Percentiles rank a stretch among this genome's conserved stretches.
phyloP scores from a whole-genome alignment of 106 monocot species.

The Apostasia ramifera region DNA sequence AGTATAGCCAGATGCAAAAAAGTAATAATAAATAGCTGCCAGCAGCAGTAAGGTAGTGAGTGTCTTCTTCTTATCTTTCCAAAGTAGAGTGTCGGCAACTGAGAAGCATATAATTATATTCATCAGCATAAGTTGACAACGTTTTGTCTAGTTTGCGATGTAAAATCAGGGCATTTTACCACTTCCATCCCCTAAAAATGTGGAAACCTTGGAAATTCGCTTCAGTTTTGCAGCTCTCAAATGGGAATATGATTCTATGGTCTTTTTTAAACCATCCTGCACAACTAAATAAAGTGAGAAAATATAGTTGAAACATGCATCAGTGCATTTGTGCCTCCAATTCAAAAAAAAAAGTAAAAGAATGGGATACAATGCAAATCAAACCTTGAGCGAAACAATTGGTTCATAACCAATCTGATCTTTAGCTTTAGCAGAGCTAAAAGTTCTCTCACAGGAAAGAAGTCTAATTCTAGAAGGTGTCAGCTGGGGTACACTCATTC shows the following conservation, averaged over 20 bases:
- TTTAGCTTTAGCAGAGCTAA: slow-evolving; percentile 75
- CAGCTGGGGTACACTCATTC: slow-evolving; percentile 91
- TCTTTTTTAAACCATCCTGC: slow-evolving; percentile 83
- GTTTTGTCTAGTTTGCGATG: neutral
- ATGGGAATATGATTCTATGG: slow-evolving; percentile 69
- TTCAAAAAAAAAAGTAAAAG: neutral
- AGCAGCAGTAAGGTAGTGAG: slow-evolving; percentile 48
- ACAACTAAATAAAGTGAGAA: slow-evolving; percentile 10
- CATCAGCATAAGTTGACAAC: slow-evolving; percentile 1
- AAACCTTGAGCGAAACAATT: slow-evolving; percentile 82
- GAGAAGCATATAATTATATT: slow-evolving; percentile 13
- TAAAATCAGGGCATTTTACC: slow-evolving; percentile 27
- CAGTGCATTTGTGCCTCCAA: neutral
- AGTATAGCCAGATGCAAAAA: slow-evolving; percentile 70
- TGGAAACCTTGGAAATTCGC: slow-evolving; percentile 58
- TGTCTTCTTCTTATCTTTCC: slow-evolving; percentile 82
- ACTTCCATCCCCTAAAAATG: slow-evolving; percentile 65
- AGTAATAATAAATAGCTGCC: slow-evolving; percentile 57
- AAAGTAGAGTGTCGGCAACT: slow-evolving; percentile 81
- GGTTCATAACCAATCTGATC: slow-evolving; percentile 79
- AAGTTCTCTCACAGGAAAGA: slow-evolving; percentile 88
- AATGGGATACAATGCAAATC: slow-evolving; percentile 2
- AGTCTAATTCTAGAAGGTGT: slow-evolving; percentile 94
- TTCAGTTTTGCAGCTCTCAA: slow-evolving; percentile 35
- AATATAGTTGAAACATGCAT: neutral